Evolutionary conservation across 169 alveolate species (phyloP).

Genomic region (Plasmodium coatneyi): DNA sequence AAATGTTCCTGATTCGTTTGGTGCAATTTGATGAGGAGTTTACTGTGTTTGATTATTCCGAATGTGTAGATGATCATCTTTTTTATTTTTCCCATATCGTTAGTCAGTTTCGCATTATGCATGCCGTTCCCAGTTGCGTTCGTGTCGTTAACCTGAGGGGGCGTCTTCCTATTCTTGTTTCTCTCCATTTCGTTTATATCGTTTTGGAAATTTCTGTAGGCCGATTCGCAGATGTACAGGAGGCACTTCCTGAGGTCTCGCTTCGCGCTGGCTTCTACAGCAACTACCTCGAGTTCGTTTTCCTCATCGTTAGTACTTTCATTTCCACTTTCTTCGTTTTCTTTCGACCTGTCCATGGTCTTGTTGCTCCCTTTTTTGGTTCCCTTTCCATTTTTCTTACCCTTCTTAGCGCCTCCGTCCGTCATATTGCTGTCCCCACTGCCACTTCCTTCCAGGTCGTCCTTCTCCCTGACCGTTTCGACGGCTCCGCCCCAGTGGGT

Average conservation of each 20-base stretch:
- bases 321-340: neutral
- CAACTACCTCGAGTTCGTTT: neutral
- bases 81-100: constrained; percentile 59
- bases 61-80: constrained; percentile 70
- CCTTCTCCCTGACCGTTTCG: neutral
- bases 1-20: constrained; percentile 75
- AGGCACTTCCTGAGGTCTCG: constrained; percentile 42
- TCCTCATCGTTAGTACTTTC: neutral
- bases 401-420: neutral
- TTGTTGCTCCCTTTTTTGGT: neutral
- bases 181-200: constrained; percentile 67
- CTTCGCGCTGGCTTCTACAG: neutral
- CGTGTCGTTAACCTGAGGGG: neutral
- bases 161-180: constrained; percentile 36
- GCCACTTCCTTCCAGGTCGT: neutral
- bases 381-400: neutral
- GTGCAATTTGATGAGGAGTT: constrained; percentile 47
- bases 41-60: constrained; percentile 61
- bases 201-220: constrained; percentile 62
- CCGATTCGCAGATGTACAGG: constrained; percentile 64
- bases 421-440: neutral
- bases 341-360: neutral
- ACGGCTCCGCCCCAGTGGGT: neutral
- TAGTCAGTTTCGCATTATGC: constrained; percentile 1
- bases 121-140: constrained; percentile 3